Base-by-base conservation (phyloP, 2,329 filamentous ascomycete genomes). In the Chaetomiaceae sp. region DNA sequence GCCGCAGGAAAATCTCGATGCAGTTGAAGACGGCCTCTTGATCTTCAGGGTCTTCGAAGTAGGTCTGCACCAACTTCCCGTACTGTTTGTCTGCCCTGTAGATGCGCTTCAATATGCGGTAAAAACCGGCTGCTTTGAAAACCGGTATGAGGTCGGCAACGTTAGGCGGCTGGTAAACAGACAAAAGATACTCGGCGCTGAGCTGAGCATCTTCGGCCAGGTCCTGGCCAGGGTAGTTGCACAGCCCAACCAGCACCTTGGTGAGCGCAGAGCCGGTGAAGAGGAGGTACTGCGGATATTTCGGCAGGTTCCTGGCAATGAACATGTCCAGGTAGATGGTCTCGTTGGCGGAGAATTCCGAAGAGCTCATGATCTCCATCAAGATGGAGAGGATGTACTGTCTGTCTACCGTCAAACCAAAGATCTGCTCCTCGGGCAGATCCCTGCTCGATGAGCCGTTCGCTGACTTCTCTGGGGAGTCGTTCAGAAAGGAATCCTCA, bases 271-370 rank as follows among this genome's bases (percentile, higher is more conserved):
- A 89, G 15, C 90, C 93, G 0, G 91, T 86, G 38, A 98, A 79
- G 10, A 97, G 77, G 41, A 98, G 83, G 60, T 96, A 96, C 62
- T 97, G 91, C 1, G 90, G 89, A 60, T 95, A 98, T 64, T 98
- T 98, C 3, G 94, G 88, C 40, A 98, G 70, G 62, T 95, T 98
- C 46, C 93, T 82, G 15, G 93, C 91, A 61, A 98, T 86, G 61
- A 98, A 98, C 89, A 98, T 98, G 66, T 98, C 89, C 36, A 98
- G 77, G 65, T 95, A 98, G 46, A 98, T 87, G 11, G 86, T 90
- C 60, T 97, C 89, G 50, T 86, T 80, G 0, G 82, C 67, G 1
- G 81, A 78, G 65, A 95, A 97, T 38, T 86, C 80, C 4, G 76
- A 72, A 1, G 80, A 70, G 40, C 83, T 86, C 88, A 98, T 95